Evolutionary conservation across 1,284 basidiomycete genomes (phyloP).

Genomic region (Marasmius sp.): DNA sequence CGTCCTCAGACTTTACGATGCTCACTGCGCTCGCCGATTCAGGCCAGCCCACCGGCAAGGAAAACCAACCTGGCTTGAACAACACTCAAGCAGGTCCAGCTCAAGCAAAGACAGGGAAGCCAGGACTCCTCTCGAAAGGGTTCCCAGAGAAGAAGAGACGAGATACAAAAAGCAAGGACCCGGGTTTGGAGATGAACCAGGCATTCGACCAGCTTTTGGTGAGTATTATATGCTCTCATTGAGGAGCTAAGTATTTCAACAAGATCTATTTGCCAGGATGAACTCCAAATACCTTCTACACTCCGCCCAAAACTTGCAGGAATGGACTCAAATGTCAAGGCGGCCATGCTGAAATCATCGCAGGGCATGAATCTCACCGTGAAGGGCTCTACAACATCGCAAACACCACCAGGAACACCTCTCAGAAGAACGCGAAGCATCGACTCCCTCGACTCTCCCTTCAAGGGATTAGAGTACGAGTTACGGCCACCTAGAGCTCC

Average conservation of each 20-base stretch:
- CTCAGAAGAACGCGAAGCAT: conserved; percentile 61
- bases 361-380: conserved; percentile 58
- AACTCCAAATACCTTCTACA: conserved; percentile 79
- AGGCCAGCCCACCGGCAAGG: conserved; percentile 50
- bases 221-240: conserved; percentile 23
- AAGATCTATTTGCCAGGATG: conserved; percentile 51
- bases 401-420: conserved; percentile 32
- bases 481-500: conserved; percentile 37
- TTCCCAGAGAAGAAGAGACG: conserved; percentile 42
- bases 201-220: conserved; percentile 77
- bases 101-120: conserved; percentile 19
- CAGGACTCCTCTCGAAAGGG: conserved; percentile 27
- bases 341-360: conserved; percentile 87
- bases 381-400: conserved; percentile 33
- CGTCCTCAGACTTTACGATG: conserved; percentile 70
- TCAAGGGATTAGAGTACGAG: conserved; percentile 35
- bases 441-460: conserved; percentile 60
- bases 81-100: conserved; percentile 13
- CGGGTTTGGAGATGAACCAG: conserved; percentile 45
- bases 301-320: conserved; percentile 74
- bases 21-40: conserved; percentile 53
- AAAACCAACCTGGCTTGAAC: conserved; percentile 51
- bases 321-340: conserved; percentile 82
- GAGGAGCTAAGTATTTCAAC: neutral
- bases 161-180: conserved; percentile 37